A percentile compares a stretch with the other conserved stretches of the same genome.
These are phyloP conservation scores for Cutaneotrichosporon sp. DNA, from an alignment of 1,284 basidiomycete species.

Conservation along the genomic window DNA sequence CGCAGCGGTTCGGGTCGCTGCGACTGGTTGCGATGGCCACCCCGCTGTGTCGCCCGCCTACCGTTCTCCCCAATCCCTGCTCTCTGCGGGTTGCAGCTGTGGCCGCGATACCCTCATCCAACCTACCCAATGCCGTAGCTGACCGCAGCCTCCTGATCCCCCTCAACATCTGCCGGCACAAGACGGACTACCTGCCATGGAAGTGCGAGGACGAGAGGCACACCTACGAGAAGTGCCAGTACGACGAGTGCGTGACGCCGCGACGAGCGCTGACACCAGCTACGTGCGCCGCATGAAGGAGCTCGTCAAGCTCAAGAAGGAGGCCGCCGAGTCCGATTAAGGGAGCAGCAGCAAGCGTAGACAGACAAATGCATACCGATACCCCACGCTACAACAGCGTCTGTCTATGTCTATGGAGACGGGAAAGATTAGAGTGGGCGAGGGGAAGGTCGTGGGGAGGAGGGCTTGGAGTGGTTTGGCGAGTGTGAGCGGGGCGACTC, in stretches of 20 bases:
- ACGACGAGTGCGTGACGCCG: slow-evolving; percentile 67
- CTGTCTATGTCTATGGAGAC: background rate
- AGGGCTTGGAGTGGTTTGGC: background rate
- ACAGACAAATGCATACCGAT: slow-evolving; percentile 19
- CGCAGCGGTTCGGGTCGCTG: too few species aligned
- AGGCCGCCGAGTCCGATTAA: slow-evolving; percentile 52
- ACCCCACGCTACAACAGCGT: slow-evolving; percentile 7
- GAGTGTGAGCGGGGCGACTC: background rate
- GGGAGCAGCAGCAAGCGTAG: background rate
- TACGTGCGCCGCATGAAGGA: slow-evolving; percentile 79
- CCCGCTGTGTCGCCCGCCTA: too few species aligned
- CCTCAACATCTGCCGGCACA: slow-evolving; percentile 71
- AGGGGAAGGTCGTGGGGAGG: too few species aligned
- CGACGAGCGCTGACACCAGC: slow-evolving; percentile 48
- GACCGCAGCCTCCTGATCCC: slow-evolving; percentile 71
- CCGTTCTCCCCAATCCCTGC: background rate
- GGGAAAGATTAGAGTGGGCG: too few species aligned
- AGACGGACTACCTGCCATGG: slow-evolving; percentile 70
- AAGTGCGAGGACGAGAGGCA: slow-evolving; percentile 68
- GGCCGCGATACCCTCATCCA: background rate
- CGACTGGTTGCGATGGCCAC: too few species aligned
- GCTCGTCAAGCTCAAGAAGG: slow-evolving; percentile 64
- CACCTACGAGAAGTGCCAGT: slow-evolving; percentile 65
- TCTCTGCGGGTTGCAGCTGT: too few species aligned
- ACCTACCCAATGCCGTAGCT: background rate